Evolutionary conservation across 805 yeast species (phyloP).

Genomic region (Citeromyces matritensis): DNA sequence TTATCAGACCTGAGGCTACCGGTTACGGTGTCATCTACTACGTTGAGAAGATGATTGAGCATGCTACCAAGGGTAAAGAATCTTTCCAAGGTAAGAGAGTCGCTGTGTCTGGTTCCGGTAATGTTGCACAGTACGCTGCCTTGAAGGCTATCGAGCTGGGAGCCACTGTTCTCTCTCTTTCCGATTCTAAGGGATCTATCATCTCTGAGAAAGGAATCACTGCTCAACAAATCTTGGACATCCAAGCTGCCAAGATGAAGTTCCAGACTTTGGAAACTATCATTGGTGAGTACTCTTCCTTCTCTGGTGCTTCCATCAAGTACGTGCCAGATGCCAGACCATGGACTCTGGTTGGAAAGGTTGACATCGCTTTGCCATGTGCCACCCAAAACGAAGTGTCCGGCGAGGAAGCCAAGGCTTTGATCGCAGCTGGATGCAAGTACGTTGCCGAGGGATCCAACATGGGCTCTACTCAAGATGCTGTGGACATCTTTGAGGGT

Average conservation of each 20-base stretch:
- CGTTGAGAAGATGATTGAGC: constrained; percentile 94
- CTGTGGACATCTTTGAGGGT: constrained; percentile 87
- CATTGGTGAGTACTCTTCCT: constrained; percentile 38
- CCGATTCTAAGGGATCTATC: constrained; percentile 90
- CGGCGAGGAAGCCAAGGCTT: constrained; percentile 92
- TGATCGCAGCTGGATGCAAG: constrained; percentile 83
- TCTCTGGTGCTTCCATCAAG: constrained; percentile 46
- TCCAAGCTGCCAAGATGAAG: constrained; percentile 67
- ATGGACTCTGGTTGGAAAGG: constrained; percentile 84
- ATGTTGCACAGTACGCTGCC: constrained; percentile 98
- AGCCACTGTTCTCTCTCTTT: constrained; percentile 83
- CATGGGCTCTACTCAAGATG: constrained; percentile 98
- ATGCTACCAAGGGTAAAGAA: constrained; percentile 82
- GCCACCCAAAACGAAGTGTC: constrained; percentile 98
- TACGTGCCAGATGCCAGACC: constrained; percentile 93
- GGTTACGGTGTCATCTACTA: constrained; percentile 96
- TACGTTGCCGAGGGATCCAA: constrained; percentile 98
- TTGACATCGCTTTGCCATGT: constrained; percentile 93
- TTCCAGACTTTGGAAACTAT: constrained; percentile 64
- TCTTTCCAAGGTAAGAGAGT: constrained; percentile 87
- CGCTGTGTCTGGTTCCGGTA: constrained; percentile 95
- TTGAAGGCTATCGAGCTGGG: constrained; percentile 94
- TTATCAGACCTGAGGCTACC: constrained; percentile 98
- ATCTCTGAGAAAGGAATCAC: constrained; percentile 73
- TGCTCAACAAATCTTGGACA: constrained; percentile 59